Base-by-base conservation (phyloP, 73 alveolate genomes). In the Symbiodinium natans region DNA sequence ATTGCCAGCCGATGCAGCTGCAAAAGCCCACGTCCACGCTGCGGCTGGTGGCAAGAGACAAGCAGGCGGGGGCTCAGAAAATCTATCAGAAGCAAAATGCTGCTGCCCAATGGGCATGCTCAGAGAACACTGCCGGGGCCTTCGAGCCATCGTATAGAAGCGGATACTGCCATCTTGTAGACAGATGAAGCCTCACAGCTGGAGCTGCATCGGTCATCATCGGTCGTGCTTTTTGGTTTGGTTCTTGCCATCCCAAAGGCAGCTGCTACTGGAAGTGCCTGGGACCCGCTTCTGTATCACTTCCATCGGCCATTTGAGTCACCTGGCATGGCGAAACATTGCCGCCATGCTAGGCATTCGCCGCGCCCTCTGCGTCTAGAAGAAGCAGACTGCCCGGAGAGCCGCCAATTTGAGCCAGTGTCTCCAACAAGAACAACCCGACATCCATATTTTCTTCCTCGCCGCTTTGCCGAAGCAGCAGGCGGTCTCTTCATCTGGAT, bases 1-100 rank as follows among this genome's bases (percentile, higher is more conserved):
- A 29, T 63, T n/a, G 80, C 33, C 80, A 63, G 27, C 36, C 80
- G 11, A n/a, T 31, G 17, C 31, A 63, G 33, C 38, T 63, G 38
- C 80, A 63, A 29, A 17, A 63, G 80, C 36, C 80, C 80, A 11
- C 80, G 80, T 25, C 80, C 80, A 63, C 80, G 80, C 80, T 63
- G 80, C 31, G 80, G 80, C 80, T 63, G 80, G 33, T n/a, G 80
- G 9, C 80, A 1, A 11, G 4, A 9, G 17, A 63, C 38, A 4
- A 29, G 38, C 36, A 15, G 36, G 77, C 77, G 34, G 77, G 8
- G 34, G 17, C 34, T 13, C 40, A 19, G 13, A 6, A 46, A 46
- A 46, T 56, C 75, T 15, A 31, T 7, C 74, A 56, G 33, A 15
- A 5, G 75, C 75, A 56, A 46, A 46, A 46, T 13, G 9, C 59